These are phyloP conservation scores for Geranium incanum DNA, from an alignment of 441 rosid species.

Conservation along the genomic window DNA sequence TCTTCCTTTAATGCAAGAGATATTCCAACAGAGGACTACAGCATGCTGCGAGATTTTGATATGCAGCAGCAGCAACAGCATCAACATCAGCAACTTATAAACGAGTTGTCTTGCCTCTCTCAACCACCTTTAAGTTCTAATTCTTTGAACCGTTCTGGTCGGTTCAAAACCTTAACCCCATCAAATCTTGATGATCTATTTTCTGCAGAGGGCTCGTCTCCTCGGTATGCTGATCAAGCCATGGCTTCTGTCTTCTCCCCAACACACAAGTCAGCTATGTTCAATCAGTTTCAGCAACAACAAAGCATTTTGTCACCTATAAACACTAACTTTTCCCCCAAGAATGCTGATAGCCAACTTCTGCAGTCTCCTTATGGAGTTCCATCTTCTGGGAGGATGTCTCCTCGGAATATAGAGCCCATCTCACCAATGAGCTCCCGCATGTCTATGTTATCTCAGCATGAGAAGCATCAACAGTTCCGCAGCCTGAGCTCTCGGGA, in stretches of 20 bases:
- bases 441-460: conserved; percentile 55
- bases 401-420: conserved; percentile 60
- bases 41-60: conserved; percentile 45
- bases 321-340: conserved; percentile 51
- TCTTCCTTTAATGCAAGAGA: conserved; percentile 60
- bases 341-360: conserved; percentile 44
- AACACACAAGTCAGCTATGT: conserved; percentile 50
- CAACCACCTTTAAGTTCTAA: conserved; percentile 37
- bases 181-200: conserved; percentile 69
- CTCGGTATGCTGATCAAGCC: conserved; percentile 47
- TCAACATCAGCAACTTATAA: conserved; percentile 22
- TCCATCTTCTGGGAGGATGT: conserved; percentile 54
- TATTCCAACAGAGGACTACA: conserved; percentile 46
- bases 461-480: conserved; percentile 52
- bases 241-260: conserved; percentile 54
- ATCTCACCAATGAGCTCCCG: conserved; percentile 62
- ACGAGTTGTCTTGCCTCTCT: conserved; percentile 36
- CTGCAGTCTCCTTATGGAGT: conserved; percentile 45
- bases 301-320: conserved; percentile 61
- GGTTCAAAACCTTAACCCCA: conserved; percentile 48
- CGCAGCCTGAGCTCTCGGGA: conserved; percentile 65
- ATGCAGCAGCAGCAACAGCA: conserved; percentile 45
- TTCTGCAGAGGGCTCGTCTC: conserved; percentile 59
- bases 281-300: conserved; percentile 65
- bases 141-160: conserved; percentile 52